phyloP scores from a whole-genome alignment of 2,329 filamentous ascomycete genomes.

The Epicoccum sorghinum region DNA sequence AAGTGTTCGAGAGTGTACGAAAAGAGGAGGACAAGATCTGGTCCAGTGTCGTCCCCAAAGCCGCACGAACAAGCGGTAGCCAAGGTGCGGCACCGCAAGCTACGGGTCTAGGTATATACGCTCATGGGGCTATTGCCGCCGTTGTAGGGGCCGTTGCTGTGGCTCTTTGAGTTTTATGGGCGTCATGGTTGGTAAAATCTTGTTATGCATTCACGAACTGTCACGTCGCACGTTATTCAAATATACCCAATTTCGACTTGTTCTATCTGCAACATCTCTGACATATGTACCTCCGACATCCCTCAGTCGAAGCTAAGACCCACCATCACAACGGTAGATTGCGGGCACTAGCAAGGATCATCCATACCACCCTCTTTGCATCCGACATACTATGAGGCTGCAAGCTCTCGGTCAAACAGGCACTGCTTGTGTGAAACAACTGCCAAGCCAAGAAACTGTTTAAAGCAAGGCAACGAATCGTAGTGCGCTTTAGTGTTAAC shows the following conservation, averaged over 20 bases:
- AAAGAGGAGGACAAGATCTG: conserved; percentile 15
- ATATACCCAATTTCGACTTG: conserved; percentile 8
- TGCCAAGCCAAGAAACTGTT: neutral
- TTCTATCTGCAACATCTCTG: neutral
- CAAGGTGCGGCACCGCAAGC: conserved; percentile 12
- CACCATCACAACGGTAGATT: neutral
- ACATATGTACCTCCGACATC: neutral
- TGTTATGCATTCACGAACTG: neutral
- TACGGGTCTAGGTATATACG: conserved; percentile 4
- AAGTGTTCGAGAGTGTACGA: conserved; percentile 11
- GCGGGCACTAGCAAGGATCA: neutral
- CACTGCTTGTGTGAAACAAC: neutral
- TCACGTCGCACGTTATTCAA: conserved; percentile 1
- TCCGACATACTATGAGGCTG: neutral
- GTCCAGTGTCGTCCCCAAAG: conserved; percentile 11
- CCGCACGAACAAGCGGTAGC: conserved; percentile 5
- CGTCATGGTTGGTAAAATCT: neutral
- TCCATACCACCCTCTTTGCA: neutral
- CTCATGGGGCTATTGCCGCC: conserved; percentile 9
- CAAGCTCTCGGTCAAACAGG: neutral
- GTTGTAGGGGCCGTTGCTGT: conserved; percentile 10
- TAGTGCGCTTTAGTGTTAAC: no score
- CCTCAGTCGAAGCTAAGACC: neutral
- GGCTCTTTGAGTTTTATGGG: neutral
- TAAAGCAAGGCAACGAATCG: neutral